Conservation (phyloP, 2,329 filamentous ascomycete genomes). For the Nectriaceae sp. region DNA sequence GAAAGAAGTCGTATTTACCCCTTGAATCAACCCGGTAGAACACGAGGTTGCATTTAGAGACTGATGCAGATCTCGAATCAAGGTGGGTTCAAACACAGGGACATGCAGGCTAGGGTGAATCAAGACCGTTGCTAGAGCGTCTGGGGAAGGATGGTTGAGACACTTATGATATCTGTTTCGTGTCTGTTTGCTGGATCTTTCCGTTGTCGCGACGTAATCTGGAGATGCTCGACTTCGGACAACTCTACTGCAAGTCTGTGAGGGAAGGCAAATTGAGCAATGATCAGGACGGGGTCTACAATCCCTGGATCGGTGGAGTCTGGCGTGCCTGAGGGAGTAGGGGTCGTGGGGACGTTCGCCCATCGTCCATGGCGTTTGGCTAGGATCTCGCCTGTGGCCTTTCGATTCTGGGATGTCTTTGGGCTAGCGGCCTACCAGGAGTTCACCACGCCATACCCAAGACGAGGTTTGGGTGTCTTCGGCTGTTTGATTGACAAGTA, state of each 20-base stretch:
- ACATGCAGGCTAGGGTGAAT: not conserved
- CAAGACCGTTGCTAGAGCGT: constrained; percentile 1
- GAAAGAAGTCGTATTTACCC: not conserved
- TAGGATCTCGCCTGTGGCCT: not conserved
- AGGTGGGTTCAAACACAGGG: not conserved
- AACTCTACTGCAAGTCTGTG: no score
- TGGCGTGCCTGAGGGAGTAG: not conserved
- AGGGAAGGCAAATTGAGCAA: not conserved
- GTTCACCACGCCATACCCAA: no score
- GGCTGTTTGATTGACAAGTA: no score
- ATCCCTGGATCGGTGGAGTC: not conserved
- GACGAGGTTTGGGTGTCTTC: no score
- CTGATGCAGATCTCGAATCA: not conserved
- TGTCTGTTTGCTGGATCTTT: not conserved
- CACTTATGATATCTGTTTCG: not conserved
- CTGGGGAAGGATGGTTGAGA: constrained; percentile 1
- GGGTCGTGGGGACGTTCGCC: not conserved
- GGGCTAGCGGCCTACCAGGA: no score
- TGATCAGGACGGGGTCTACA: not conserved
- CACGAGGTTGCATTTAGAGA: not conserved
- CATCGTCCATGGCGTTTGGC: not conserved
- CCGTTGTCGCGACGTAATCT: not conserved
- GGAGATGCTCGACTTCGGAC: no score
- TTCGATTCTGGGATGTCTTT: no score
- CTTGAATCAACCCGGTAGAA: not conserved